Evolutionary conservation across 2,329 filamentous ascomycete genomes (phyloP).

Genomic region (Microdochium paspali): DNA sequence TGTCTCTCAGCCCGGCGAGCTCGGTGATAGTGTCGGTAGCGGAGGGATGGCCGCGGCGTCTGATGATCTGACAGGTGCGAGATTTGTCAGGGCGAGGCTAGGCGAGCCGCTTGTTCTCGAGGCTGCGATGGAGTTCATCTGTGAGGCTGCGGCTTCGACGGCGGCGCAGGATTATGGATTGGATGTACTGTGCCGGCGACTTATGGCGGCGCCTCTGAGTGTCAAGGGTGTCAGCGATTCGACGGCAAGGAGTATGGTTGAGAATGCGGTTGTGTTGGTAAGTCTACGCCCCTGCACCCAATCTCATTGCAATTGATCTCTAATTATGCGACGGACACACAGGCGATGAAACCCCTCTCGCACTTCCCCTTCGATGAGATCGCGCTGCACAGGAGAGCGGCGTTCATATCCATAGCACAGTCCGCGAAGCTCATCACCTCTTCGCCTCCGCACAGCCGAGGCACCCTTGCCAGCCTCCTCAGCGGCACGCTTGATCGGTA

Average conservation of each 20-base stretch:
- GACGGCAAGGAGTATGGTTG: not conserved
- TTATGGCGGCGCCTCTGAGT: not conserved
- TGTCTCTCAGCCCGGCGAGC: too few relatives aligned
- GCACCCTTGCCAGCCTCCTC: not conserved
- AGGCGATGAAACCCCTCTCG: not conserved
- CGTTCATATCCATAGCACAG: not conserved
- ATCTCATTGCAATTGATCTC: too few relatives aligned
- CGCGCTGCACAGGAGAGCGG: not conserved
- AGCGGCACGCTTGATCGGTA: not conserved
- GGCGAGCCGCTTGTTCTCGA: not conserved
- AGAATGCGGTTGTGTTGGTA: not conserved
- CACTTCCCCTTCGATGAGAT: not conserved
- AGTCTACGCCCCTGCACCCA: not conserved
- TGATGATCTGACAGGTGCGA: not conserved
- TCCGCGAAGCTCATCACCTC: not conserved
- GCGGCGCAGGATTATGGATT: not conserved
- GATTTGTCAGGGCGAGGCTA: not conserved
- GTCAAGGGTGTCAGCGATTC: not conserved
- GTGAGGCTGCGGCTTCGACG: not conserved
- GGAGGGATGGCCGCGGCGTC: not conserved
- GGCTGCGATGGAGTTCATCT: not conserved
- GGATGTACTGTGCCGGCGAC: not conserved
- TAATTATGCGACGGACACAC: not conserved
- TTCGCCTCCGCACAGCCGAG: not conserved
- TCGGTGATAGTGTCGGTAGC: not conserved